Conservation (phyloP, 345 rosid species). For the Murraya koenigii region DNA sequence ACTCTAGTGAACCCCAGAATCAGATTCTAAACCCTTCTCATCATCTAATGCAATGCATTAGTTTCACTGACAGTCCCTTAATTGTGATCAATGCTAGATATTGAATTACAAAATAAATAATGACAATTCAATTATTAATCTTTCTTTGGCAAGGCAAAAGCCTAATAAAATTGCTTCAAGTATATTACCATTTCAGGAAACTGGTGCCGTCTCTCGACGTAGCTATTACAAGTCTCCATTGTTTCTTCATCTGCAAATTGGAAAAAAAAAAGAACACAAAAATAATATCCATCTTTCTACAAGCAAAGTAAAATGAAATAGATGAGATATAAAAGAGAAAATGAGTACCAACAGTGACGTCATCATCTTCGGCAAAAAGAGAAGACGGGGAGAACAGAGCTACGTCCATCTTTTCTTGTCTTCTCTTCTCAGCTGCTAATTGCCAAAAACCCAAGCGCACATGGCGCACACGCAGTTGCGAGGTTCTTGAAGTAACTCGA, state of each 20-base stretch:
- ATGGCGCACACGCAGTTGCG: no score
- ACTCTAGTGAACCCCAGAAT: background rate
- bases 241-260: constrained; percentile 39
- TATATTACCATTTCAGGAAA: constrained; percentile 71
- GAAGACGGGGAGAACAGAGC: constrained; percentile 94
- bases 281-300: background rate
- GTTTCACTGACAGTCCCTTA: background rate
- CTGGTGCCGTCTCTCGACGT: constrained; percentile 75
- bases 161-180: background rate
- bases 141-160: background rate
- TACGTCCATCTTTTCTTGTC: constrained; percentile 54
- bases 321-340: background rate
- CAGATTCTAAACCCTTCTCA: background rate
- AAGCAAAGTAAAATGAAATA: background rate
- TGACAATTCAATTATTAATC: background rate
- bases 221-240: constrained; percentile 46
- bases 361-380: constrained; percentile 67
- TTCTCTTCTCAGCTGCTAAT: background rate
- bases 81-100: background rate
- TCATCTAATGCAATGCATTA: background rate
- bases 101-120: no score
- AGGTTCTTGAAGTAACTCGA: background rate
- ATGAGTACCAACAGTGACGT: constrained; percentile 32
- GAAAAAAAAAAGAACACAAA: constrained; percentile 1
- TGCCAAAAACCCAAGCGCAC: background rate